phyloP scores from a whole-genome alignment of 495 filamentous ascomycete genomes.

The Lepraria neglecta region DNA sequence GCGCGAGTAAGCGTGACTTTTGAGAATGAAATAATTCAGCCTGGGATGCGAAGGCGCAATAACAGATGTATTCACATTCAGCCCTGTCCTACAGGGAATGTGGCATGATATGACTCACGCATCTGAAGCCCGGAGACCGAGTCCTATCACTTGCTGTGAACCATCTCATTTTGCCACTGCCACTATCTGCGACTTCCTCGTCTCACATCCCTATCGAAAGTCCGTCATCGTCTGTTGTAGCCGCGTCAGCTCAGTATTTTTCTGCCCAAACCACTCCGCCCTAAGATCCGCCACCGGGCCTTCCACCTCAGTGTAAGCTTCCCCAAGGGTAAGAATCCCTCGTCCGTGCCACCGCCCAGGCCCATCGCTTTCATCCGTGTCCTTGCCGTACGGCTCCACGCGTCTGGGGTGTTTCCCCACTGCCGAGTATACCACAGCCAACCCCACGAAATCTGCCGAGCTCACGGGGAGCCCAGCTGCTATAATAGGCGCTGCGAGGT shows the following conservation, averaged over 20 bases:
- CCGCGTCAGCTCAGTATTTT: background rate
- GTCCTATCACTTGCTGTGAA: background rate
- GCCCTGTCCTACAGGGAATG: background rate
- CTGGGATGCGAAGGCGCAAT: background rate
- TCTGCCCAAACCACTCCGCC: background rate
- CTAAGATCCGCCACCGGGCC: background rate
- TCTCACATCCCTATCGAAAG: background rate
- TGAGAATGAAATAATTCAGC: background rate
- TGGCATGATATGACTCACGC: background rate
- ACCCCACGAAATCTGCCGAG: slow-evolving; percentile 28
- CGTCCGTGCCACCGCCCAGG: background rate
- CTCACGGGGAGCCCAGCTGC: slow-evolving; percentile 30
- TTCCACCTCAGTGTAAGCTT: background rate
- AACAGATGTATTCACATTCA: background rate
- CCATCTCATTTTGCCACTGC: background rate
- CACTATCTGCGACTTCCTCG: background rate
- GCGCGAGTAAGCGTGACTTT: background rate
- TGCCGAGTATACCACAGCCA: slow-evolving; percentile 34
- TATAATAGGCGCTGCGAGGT: slow-evolving; percentile 26
- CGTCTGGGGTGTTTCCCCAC: slow-evolving; percentile 25
- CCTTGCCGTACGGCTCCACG: slow-evolving; percentile 29
- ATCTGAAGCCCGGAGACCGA: background rate
- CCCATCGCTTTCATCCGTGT: slow-evolving; percentile 7
- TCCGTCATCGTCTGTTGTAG: background rate
- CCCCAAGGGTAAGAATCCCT: background rate